Evolutionary conservation across 441 rosid genomes (phyloP), one percentile per base, ranked within the genome.

Genomic region (Cnidoscolus chayamansa): DNA sequence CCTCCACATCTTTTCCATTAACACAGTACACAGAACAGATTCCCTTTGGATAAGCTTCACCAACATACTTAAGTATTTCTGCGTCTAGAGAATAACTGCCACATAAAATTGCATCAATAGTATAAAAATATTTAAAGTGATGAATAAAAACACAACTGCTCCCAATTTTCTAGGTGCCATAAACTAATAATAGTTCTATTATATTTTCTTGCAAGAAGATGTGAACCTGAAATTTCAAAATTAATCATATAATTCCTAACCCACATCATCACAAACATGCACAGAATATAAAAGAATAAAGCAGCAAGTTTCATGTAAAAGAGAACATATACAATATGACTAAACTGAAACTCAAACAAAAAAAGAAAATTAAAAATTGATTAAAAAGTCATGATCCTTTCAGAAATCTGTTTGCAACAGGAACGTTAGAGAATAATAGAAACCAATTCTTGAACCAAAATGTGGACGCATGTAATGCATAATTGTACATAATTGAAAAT

Each of bases 11-110:
- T 78, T 95, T 93, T 59, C 98, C 98, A 16, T 83, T 81, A 49
- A 79, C 77, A 83, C 97, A 89, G 72, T 86, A 91, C 70, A 93
- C 95, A 1, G 94, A 82, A 84, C 86, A 89, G 35, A 90, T 73
- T 74, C 99, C 99, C 82, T 91, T 95, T 6, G 98, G 97, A 82
- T 93, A 95, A 78, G 92, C 89, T 81, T 93, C 99, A 65, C 83
- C 87, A 65, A 84, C 95, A 79, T 95, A 95, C 82, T 84, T 90
- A 37, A 86, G 86, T 58, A 93, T 75, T 81, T 95, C 98, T 53
- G 89, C 91, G 78, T 95, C 99, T 59, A 95, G 81, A 74, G 92
- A 87, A 84, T 72, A 84, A 79, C 99, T 95, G 89, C 75, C 81
- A 84, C 50, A 67, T 10, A 55, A 70, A 72, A 51, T 30, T 51